phyloP scores from a whole-genome alignment of 495 filamentous ascomycete genomes.

The Xeromyces bisporus region DNA sequence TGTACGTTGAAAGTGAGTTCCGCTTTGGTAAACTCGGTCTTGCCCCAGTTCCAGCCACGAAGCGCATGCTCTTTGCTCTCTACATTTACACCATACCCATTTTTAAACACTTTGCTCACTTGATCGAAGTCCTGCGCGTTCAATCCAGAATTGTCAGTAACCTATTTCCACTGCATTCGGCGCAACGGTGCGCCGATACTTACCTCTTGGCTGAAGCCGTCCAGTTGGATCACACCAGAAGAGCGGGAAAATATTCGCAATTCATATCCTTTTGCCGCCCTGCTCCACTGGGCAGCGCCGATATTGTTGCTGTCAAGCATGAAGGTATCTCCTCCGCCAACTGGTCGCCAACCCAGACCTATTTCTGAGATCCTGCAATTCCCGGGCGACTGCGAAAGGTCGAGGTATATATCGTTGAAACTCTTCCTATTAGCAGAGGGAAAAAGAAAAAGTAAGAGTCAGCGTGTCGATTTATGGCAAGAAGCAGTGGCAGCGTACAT shows the following conservation, averaged over 20 bases:
- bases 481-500: too few species aligned
- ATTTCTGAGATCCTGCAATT: conserved; percentile 87
- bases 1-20: conserved; percentile 94
- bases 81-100: conserved; percentile 86
- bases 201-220: conserved; percentile 91
- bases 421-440: conserved; percentile 54
- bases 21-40: conserved; percentile 87
- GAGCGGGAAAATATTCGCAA: conserved; percentile 72
- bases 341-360: conserved; percentile 86
- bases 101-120: conserved; percentile 76
- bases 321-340: conserved; percentile 73
- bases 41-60: conserved; percentile 98
- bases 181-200: too few species aligned
- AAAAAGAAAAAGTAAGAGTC: too few species aligned
- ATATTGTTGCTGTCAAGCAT: conserved; percentile 76
- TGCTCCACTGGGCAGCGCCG: conserved; percentile 79
- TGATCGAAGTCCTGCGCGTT: conserved; percentile 68
- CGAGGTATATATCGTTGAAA: conserved; percentile 91
- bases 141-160: neutral
- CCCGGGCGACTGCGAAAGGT: conserved; percentile 75
- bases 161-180: neutral
- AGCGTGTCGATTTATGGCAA: too few species aligned
- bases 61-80: conserved; percentile 86
- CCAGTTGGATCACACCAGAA: conserved; percentile 77
- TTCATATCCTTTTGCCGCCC: conserved; percentile 81